Evolutionary conservation across 2,329 filamentous ascomycete genomes (phyloP), one percentile per base, ranked within the genome.

Genomic region (Monilinia fructigena): DNA sequence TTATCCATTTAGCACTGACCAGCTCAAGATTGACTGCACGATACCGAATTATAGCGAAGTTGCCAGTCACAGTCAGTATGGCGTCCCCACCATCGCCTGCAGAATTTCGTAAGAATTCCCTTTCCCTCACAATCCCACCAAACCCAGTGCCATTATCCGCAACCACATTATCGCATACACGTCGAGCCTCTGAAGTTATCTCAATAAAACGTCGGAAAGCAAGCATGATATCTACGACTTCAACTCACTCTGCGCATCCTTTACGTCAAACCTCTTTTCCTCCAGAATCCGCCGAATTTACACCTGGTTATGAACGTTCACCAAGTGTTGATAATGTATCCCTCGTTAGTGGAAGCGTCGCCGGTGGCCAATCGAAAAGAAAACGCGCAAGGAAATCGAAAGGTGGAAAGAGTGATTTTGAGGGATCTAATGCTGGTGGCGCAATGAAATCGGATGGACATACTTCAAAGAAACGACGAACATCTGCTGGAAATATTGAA

Each of bases 201-300:
- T 76, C 80, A 20, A 77, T 81, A 56, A 92, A 92, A 75, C 87
- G 89, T 56, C 88, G 90, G 74, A 93, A 93, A 75, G 83, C 87
- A 7, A 92, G 89, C 16, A 84, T 78, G 69, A 80, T 87, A 70
- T 87, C 87, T 4, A 79, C 82, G 35, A 78, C 82, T 11, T 85
- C 85, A 10, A 74, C 75, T 18, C 72, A 75, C 20, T 84, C 85
- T 1, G 81, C 84, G 0, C 89, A 92, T 70, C 89, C 89, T 1
- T 85, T 95, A 1, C 89, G 91, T 50, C 90, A 93, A 74, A 93
- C 92, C 5, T 92, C 90, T 0, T 95, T 93, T 74, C 89, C 90
- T 0, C 90, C 90, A 35, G 88, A 87, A 67, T 80, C 85, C 64
- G 78, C 77, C 45, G 65, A 68, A 55, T 67, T 66, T 14, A 68